These are phyloP conservation scores for Camptophora hylomeconis DNA, from an alignment of 2,329 filamentous ascomycete species.

Conservation along the genomic window DNA sequence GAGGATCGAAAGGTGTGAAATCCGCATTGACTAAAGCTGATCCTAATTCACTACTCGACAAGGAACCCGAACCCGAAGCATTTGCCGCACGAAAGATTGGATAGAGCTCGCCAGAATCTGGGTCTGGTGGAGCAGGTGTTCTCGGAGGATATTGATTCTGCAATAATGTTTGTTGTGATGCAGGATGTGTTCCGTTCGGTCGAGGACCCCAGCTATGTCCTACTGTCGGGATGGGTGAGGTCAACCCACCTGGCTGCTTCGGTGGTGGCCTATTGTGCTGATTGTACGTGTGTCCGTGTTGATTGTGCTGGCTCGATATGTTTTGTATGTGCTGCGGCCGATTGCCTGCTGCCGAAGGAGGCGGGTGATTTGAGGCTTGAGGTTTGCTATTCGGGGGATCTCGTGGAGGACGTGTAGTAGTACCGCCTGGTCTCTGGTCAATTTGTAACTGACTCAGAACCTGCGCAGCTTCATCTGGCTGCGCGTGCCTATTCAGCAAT, in stretches of 20 bases:
- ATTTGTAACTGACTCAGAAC: constrained; percentile 23
- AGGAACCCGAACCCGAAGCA: constrained; percentile 59
- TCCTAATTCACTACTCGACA: constrained; percentile 76
- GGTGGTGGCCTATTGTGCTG: constrained; percentile 7
- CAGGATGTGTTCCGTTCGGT: constrained; percentile 5
- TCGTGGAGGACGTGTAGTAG: no score
- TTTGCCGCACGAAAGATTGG: constrained; percentile 86
- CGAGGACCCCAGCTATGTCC: constrained; percentile 40
- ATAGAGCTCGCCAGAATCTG: constrained; percentile 51
- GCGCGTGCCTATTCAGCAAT: constrained; percentile 46
- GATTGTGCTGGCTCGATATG: no score
- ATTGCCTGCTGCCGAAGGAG: constrained; percentile 6
- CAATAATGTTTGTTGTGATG: constrained; percentile 39
- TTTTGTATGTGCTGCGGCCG: no score
- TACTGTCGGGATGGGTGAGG: constrained; percentile 28
- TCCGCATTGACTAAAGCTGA: constrained; percentile 92
- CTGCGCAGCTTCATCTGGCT: constrained; percentile 50
- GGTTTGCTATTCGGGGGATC: constrained; percentile 10
- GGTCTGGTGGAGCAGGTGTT: constrained; percentile 26
- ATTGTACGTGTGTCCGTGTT: no score
- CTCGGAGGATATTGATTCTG: constrained; percentile 19
- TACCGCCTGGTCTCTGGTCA: constrained; percentile 9
- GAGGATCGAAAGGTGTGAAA: constrained; percentile 82
- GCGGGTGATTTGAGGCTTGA: constrained; percentile 13
- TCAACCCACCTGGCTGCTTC: constrained; percentile 24